Base-by-base conservation (phyloP, 805 yeast species). In the Suhomyces sp. region DNA sequence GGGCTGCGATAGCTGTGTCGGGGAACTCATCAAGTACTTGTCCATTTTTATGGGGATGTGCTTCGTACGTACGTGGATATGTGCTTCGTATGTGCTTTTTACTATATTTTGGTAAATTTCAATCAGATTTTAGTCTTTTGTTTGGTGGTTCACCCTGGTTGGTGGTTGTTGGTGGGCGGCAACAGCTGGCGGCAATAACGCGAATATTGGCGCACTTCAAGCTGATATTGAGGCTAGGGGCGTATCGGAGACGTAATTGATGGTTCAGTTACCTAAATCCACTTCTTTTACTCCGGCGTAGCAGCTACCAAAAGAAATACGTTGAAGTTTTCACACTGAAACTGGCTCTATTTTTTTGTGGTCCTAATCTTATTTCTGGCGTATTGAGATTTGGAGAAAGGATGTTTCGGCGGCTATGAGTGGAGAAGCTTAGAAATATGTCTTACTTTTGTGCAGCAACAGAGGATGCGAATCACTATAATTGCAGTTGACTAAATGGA, bases 1-100 rank as follows among this genome's bases (percentile, higher is more conserved):
- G 20, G 67, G 67, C 55, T 71, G 73, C 19, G 71, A 58, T 56
- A 67, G 61, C 61, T 65, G 75, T 25, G 73, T 63, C 24, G 76
- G 77, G 37, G 74, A 69, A 59, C 75, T 71, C 68, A 72, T 63
- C 46, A 72, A 66, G 56, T 59, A 72, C 57, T 70, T 69, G 46
- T 72, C 77, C 77, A 72, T 72, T 41, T 29, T 40, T 15, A 24
- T 6, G 7, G 12, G 13, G 2, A 15, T 15, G 19, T 35, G 40
- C 12, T 35, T n/a, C n/a, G n/a, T 9, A 15, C 2, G 40, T 15
- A 13, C 12, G 9, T 17, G 19, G 1, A 15, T n/a, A n/a, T 35
- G 20, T 7, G 9, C 40, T 35, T 15, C 9, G 5, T 12, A 4
- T 17, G 40, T n/a, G 10, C n/a, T 35, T 35, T 12, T 27, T n/a